Evolutionary conservation across 2,329 filamentous ascomycete species (phyloP).

Genomic region (Trichoderma atrobrunneum): DNA sequence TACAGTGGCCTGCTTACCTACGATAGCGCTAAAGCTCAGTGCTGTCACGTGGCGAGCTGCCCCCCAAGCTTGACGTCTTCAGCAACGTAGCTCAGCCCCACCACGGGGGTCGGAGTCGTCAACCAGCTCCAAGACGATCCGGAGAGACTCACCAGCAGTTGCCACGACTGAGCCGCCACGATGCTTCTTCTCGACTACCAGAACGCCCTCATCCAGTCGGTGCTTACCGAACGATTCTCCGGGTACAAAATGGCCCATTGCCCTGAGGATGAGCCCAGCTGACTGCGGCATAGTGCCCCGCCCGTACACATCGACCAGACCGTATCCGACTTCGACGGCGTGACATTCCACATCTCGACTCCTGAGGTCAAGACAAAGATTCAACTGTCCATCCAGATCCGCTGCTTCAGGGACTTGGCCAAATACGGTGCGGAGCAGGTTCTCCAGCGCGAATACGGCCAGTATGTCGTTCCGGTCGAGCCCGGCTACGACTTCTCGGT

Average conservation of each 20-base stretch:
- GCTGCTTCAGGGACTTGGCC: constrained; percentile 90
- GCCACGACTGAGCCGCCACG: constrained; percentile 36
- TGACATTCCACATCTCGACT: constrained; percentile 97
- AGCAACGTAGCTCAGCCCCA: constrained; percentile 37
- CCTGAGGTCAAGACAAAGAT: constrained; percentile 93
- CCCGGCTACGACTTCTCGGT: constrained; percentile 95
- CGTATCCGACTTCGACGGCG: constrained; percentile 97
- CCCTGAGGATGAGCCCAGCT: constrained; percentile 27
- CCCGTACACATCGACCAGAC: constrained; percentile 94
- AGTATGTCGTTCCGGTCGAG: constrained; percentile 84
- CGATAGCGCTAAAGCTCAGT: not conserved
- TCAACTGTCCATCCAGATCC: constrained; percentile 87
- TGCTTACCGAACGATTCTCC: constrained; percentile 91
- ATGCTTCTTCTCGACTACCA: constrained; percentile 98
- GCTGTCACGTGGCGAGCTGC: constrained; percentile 35
- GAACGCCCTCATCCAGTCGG: constrained; percentile 94
- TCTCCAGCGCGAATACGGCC: constrained; percentile 89
- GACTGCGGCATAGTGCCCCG: constrained; percentile 61
- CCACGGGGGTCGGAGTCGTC: constrained; percentile 35
- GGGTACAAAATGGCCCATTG: constrained; percentile 51
- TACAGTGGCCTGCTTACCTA: not conserved
- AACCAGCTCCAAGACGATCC: constrained; percentile 31
- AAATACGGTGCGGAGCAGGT: constrained; percentile 90
- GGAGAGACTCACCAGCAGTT: constrained; percentile 29
- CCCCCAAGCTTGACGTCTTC: constrained; percentile 30